Conservation (phyloP, 768 basidiomycete genomes). For the Boletus insuetus region DNA sequence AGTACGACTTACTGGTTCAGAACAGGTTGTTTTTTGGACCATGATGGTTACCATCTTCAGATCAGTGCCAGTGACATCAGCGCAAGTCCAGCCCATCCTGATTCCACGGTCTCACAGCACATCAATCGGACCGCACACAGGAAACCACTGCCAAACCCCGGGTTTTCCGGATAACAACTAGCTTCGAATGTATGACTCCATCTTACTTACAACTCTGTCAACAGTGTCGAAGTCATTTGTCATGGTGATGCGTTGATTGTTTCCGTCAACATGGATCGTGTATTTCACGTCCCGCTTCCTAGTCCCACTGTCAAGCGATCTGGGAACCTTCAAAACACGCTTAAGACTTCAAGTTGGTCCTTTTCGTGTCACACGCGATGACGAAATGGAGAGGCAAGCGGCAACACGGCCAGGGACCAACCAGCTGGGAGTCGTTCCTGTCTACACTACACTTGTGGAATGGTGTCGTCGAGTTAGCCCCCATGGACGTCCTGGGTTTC, state of each 20-base stretch:
- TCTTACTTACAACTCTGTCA: not conserved
- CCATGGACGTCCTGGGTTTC: not conserved
- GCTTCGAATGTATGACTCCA: no score
- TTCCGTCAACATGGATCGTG: not conserved
- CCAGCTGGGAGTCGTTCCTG: not conserved
- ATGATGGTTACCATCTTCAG: no score
- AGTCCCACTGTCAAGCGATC: not conserved
- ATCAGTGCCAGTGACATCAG: no score
- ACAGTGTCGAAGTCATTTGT: constrained; percentile 17
- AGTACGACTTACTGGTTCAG: no score
- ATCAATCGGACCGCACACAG: no score
- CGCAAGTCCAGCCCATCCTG: no score
- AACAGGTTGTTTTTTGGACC: no score
- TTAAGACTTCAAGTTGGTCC: not conserved
- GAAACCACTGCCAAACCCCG: no score
- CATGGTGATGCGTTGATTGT: constrained; percentile 36
- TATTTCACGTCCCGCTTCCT: constrained; percentile 5
- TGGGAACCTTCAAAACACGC: not conserved
- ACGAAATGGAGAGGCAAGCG: not conserved
- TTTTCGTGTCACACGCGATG: not conserved
- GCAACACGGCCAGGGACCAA: not conserved
- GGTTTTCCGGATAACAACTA: no score
- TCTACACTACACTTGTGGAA: constrained; percentile 7
- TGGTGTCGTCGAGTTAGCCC: constrained; percentile 1
- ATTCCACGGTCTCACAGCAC: no score